Conservation (phyloP, 306 rosid genomes). For the Mimosa pudica region DNA sequence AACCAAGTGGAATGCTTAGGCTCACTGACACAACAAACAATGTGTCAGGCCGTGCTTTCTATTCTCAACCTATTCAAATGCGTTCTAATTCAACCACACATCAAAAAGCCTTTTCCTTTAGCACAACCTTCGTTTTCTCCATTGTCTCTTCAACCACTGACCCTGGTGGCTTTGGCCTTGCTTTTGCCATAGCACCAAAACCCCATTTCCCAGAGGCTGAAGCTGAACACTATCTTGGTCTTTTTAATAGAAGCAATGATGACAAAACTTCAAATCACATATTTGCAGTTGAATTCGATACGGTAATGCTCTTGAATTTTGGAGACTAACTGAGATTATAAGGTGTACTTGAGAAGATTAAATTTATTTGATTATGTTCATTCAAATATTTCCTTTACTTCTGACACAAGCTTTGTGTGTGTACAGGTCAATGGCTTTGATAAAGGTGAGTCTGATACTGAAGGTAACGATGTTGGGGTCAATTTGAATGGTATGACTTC, state of each 20-base stretch:
- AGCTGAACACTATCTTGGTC: constrained; percentile 58
- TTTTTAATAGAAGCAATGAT: constrained; percentile 41
- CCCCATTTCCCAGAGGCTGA: constrained; percentile 43
- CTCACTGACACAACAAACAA: constrained; percentile 50
- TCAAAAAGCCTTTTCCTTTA: constrained; percentile 46
- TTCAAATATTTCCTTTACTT: background rate
- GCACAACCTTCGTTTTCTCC: constrained; percentile 67
- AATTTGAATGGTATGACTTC: constrained; percentile 48
- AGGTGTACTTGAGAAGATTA: background rate
- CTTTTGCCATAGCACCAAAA: constrained; percentile 59
- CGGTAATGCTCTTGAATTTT: constrained; percentile 18
- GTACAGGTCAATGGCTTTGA: constrained; percentile 46
- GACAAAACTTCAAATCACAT: constrained; percentile 35
- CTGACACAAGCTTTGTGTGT: background rate
- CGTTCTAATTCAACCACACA: constrained; percentile 4
- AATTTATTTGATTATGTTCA: background rate
- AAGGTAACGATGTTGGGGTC: constrained; percentile 67
- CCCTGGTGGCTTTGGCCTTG: constrained; percentile 67
- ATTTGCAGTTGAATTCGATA: constrained; percentile 71
- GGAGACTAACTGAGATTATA: background rate
- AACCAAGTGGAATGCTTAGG: constrained; percentile 42
- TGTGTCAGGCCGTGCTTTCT: constrained; percentile 58
- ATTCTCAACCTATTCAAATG: constrained; percentile 34
- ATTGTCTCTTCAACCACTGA: constrained; percentile 43
- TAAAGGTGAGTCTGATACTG: constrained; percentile 21